Base-by-base conservation (phyloP, 192 early-diverging fungal species). In the Podila minutissima region DNA sequence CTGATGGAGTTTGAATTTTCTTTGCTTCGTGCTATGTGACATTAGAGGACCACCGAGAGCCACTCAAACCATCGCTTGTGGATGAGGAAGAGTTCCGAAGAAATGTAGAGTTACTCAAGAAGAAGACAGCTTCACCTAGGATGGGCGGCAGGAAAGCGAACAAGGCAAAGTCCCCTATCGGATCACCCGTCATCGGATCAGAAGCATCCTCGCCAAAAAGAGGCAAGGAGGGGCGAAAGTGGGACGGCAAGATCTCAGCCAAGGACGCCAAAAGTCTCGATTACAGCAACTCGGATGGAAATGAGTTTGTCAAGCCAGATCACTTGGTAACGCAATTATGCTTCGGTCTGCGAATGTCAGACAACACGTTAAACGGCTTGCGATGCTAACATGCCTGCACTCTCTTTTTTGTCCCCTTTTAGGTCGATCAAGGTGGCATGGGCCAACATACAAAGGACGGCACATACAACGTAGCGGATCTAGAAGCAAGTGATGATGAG, bases 401-500 rank as follows among this genome's bases (percentile, higher is more conserved):
- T 17, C 22, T 24, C 24, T 8, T 32, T 19, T 13, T 48, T 11
- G 0, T 28, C 4, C 17, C 4, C 12, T 26, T 1, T 9, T 31
- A 81, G 77, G 86, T 92, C 19, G 93, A 95, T 71, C 84, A 89
- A 62, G 74, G 81, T 24, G 83, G 91, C 20, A 64, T 90, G 61
- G 94, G 94, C 10, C 85, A 71, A 24, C 88, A 86, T 57, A 87
- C 89, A 15, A 84, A 86, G 26, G 90, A 94, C 59, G 93, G 93
- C 12, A 72, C 87, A n/a, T 95, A 96, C 69, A 91, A 92, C 61
- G 93, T 95, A 12, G 86, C 89, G 20, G 95, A 96, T 68, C 82
- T 95, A 13, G 84, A 87, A 48, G 73, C 79, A 5, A 85, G 81
- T 17, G 86, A 87, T 7, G 88, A 85, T 4, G 86, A 87, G 4